Percentiles rank a stretch among this genome's conserved stretches.
These are phyloP conservation scores for Rubia yunnanensis DNA, from an alignment of 257 asterid genomes.

Conservation along the genomic window DNA sequence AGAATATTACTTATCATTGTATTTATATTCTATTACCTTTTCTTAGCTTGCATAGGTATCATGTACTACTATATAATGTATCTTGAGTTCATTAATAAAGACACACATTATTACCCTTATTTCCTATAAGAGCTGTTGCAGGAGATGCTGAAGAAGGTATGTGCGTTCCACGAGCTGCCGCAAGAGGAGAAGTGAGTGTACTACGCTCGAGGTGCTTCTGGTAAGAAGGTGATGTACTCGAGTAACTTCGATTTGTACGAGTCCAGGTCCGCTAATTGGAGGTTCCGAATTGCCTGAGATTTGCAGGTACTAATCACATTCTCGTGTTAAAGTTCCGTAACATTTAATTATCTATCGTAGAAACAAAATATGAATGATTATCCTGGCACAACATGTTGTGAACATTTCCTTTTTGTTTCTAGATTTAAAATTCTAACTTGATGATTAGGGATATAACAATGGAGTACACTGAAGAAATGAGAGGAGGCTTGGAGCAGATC, in stretches of 20 bases:
- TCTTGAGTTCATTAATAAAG: too few relatives aligned
- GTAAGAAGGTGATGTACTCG: not conserved
- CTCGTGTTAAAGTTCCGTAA: not conserved
- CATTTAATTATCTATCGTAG: not conserved
- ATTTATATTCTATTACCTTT: too few relatives aligned
- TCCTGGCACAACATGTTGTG: too few relatives aligned
- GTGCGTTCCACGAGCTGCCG: constrained; percentile 11
- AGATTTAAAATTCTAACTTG: not conserved
- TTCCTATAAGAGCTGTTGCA: not conserved
- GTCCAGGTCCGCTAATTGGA: constrained; percentile 5
- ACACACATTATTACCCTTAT: too few relatives aligned
- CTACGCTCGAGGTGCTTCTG: not conserved
- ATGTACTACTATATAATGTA: too few relatives aligned
- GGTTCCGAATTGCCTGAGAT: constrained; percentile 12
- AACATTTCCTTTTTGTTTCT: not conserved
- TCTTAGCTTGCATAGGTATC: too few relatives aligned
- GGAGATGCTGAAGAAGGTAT: constrained; percentile 8
- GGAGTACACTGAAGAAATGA: constrained; percentile 15
- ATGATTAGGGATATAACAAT: constrained; percentile 10
- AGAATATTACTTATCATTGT: too few relatives aligned
- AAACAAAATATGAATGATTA: too few relatives aligned
- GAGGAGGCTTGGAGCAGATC: constrained; percentile 8
- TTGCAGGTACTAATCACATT: constrained; percentile 4
- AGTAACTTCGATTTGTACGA: constrained; percentile 11
- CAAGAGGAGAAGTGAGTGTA: constrained; percentile 2